phyloP scores from a whole-genome alignment of 371 early-diverging fungal species.

The Mucor mucedo region DNA sequence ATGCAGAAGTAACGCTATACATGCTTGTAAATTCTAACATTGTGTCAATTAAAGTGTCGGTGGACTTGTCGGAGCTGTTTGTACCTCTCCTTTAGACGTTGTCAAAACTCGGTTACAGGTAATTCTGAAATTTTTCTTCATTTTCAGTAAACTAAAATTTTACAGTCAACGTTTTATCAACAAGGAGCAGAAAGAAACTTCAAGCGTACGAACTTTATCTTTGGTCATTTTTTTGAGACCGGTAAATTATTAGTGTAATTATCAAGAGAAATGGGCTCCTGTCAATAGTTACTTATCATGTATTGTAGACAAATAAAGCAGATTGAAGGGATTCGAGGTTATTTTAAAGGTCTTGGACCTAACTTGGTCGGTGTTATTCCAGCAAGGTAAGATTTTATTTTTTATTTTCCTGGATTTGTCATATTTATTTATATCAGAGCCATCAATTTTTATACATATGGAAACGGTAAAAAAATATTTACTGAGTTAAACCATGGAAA shows the following conservation, averaged over 20 bases:
- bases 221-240: slow-evolving; percentile 58
- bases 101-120: slow-evolving; percentile 90
- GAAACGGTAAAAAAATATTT: slow-evolving; percentile 81
- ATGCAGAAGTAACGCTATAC: slow-evolving; percentile 10
- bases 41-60: slow-evolving; percentile 49
- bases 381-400: slow-evolving; percentile 34
- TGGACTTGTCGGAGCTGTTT: slow-evolving; percentile 79
- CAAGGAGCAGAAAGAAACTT: slow-evolving; percentile 18
- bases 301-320: slow-evolving; percentile 66
- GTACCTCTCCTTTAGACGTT: slow-evolving; percentile 90
- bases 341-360: slow-evolving; percentile 94
- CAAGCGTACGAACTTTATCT: slow-evolving; percentile 22
- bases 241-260: slow-evolving; percentile 58
- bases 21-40: background rate
- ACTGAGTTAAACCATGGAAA: slow-evolving; percentile 74
- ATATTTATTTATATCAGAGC: slow-evolving; percentile 51
- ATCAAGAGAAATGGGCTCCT: background rate
- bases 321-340: slow-evolving; percentile 84
- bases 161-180: slow-evolving; percentile 37
- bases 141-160: background rate
- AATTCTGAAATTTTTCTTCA: slow-evolving; percentile 2
- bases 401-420: background rate
- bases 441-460: slow-evolving; percentile 91
- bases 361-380: slow-evolving; percentile 94
- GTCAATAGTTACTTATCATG: no score